These are phyloP conservation scores for Diaporthe destruens DNA, from an alignment of 2,329 filamentous ascomycete species.

Conservation along the genomic window DNA sequence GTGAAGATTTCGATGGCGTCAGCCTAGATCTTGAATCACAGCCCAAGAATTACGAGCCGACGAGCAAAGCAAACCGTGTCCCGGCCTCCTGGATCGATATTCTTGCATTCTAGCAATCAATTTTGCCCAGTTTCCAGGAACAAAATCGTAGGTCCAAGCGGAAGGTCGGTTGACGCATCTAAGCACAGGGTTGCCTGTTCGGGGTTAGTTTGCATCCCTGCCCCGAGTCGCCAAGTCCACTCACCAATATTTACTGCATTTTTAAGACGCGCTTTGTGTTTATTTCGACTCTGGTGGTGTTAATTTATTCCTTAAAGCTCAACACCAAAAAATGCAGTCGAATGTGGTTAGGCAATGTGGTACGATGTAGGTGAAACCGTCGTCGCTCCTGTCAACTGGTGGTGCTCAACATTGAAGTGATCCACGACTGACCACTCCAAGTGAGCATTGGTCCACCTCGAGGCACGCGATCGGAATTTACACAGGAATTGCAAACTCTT, in stretches of 20 bases:
- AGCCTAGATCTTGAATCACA: background rate
- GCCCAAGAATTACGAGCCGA: background rate
- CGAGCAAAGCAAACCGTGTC: background rate
- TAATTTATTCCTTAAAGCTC: background rate
- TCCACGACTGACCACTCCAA: constrained; percentile 43
- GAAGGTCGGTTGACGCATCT: background rate
- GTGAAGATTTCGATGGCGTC: background rate
- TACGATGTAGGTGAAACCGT: constrained; percentile 22
- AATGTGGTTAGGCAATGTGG: constrained; percentile 43
- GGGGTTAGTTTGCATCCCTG: background rate
- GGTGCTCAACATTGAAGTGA: too few species aligned
- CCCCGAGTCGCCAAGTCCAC: too few species aligned
- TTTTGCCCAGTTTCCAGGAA: background rate
- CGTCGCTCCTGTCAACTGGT: background rate
- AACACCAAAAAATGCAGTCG: background rate
- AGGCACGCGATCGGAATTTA: constrained; percentile 62
- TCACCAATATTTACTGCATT: background rate
- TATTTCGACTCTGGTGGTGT: background rate
- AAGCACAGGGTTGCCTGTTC: background rate
- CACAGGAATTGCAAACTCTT: constrained; percentile 59
- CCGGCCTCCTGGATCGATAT: background rate
- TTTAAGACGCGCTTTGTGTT: background rate
- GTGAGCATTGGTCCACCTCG: constrained; percentile 60
- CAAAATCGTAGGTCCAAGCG: background rate
- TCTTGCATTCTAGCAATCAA: background rate